Base-by-base conservation (phyloP, 2,329 filamentous ascomycete genomes). In the Pochonia chlamydosporia region DNA sequence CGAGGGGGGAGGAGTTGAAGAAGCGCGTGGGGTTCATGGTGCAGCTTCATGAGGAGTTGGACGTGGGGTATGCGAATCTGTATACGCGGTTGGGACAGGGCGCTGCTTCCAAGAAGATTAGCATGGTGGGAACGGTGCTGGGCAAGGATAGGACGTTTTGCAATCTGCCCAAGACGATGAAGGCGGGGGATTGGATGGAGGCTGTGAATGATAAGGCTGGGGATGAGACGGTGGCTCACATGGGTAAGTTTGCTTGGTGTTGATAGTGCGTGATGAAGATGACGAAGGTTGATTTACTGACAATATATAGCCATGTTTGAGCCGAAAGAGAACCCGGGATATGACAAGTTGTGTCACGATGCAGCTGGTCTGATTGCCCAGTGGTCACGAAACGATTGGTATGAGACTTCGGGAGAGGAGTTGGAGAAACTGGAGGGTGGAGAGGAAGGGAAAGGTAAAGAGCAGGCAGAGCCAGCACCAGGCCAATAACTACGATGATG, bases 121-220 rank as follows among this genome's bases (percentile, higher is more conserved):
- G 70, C 59, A 62, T 84, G 64, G 69, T 78, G 46, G 71, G 76
- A 23, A 76, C 75, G 24, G 76, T 88, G 30, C 65, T 87, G 16
- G 84, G 84, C 1, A 79, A 76, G 43, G 76, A 91, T 52, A 77
- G 93, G 56, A 97, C 92, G 0, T 99, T 97, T 63, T 96, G 91
- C 69, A 88, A 89, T 49, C 64, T 95, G 46, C 89, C 90, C 2
- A 75, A 76, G 54, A 76, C 74, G 47, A 68, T 70, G 52, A 52
- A 66, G 5, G 66, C 76, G 50, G 68, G 79, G 59, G 52, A 75
- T 57, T 95, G 88, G 85, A 74, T 75, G 52, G 77, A 81, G 58
- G 84, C 82, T 4, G 72, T 90, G 47, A 99, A 97, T 62, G 84
- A 95, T 50, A 81, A 79, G 57, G 89, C 86, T 1, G 71, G 68